Conservation (phyloP, 1,139 yeast species). For the Kodamaea suecica region DNA sequence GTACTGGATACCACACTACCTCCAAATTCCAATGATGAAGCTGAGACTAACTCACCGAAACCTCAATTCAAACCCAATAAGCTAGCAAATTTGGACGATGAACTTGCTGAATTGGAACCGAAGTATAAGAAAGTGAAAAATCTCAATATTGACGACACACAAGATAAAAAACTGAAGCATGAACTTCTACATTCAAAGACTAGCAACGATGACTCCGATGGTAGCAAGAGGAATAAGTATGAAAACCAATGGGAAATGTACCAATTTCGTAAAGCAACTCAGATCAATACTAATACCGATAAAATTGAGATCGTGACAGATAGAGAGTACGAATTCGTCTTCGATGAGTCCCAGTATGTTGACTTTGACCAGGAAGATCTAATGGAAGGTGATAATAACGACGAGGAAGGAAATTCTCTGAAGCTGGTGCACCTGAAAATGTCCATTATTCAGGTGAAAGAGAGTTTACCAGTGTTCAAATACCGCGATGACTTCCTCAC, state of each 20-base stretch:
- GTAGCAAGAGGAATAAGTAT: conserved; percentile 21
- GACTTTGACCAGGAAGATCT: conserved; percentile 52
- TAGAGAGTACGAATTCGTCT: conserved; percentile 72
- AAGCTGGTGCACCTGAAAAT: conserved; percentile 9
- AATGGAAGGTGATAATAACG: conserved; percentile 26
- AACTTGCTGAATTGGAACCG: not conserved
- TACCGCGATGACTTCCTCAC: conserved; percentile 62
- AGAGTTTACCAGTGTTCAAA: conserved; percentile 72
- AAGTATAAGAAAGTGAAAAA: not conserved
- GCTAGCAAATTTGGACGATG: not conserved
- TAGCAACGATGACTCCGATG: conserved; percentile 15
- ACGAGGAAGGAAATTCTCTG: conserved; percentile 20
- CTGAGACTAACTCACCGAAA: no score
- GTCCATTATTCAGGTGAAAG: conserved; percentile 51
- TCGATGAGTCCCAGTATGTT: conserved; percentile 73
- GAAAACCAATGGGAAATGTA: conserved; percentile 64
- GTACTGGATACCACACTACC: no score
- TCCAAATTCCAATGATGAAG: no score
- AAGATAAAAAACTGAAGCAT: conserved; percentile 49
- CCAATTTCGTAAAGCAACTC: conserved; percentile 51
- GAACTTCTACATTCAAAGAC: conserved; percentile 36
- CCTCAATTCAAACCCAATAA: no score
- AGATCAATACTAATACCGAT: conserved; percentile 35
- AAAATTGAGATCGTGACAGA: conserved; percentile 45
- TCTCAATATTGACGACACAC: not conserved